Evolutionary conservation across 441 rosid species (phyloP).

Genomic region (Adansonia madagascariensis): DNA sequence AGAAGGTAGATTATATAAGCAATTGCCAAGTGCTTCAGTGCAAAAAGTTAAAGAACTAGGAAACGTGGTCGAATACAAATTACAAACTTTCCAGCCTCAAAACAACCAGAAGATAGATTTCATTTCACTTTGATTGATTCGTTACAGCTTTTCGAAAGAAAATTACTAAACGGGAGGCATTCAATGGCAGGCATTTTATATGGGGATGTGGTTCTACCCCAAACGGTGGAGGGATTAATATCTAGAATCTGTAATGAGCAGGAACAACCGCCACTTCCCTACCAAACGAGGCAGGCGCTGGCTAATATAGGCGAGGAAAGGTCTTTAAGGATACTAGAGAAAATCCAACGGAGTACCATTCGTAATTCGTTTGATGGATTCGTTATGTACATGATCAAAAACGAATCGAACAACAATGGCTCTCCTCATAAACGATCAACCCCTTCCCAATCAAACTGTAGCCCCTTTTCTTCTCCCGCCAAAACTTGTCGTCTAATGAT

Average conservation of each 20-base stretch:
- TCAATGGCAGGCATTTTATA: not conserved
- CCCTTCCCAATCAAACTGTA: not conserved
- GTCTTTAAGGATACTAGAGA: constrained; percentile 36
- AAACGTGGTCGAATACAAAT: too few species aligned
- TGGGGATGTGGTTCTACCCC: constrained; percentile 38
- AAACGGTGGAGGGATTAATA: constrained; percentile 44
- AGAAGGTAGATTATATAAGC: too few species aligned
- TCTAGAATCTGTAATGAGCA: constrained; percentile 41
- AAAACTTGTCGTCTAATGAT: constrained; percentile 19
- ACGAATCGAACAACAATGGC: not conserved
- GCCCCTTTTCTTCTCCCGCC: not conserved
- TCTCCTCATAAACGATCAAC: constrained; percentile 35
- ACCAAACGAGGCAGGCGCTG: constrained; percentile 37
- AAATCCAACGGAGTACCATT: not conserved
- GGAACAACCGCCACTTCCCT: constrained; percentile 30
- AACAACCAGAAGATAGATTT: too few species aligned
- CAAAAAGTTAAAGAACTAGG: too few species aligned
- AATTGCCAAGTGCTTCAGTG: too few species aligned
- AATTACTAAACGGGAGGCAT: not conserved
- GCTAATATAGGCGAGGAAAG: constrained; percentile 42
- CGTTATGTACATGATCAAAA: not conserved
- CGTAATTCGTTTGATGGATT: constrained; percentile 35
- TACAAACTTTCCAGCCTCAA: too few species aligned
- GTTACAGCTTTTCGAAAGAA: not conserved
- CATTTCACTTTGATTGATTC: too few species aligned